Evolutionary conservation across 257 asterid genomes (phyloP).

Genomic region (Jacaranda mimosifolia): DNA sequence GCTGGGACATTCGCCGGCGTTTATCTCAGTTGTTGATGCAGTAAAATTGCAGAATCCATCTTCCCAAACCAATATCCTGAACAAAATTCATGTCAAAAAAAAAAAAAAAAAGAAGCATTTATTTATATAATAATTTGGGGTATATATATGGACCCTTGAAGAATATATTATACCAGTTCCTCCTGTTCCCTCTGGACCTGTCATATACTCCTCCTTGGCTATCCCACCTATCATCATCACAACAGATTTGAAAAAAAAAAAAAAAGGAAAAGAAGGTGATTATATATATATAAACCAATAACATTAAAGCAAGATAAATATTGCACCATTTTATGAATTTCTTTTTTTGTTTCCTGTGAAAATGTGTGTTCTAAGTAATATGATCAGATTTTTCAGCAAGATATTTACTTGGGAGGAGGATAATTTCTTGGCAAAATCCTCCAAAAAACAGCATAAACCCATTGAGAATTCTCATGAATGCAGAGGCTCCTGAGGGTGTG

Average conservation of each 20-base stretch:
- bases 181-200: conserved; percentile 95
- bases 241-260: conserved; percentile 6
- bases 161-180: conserved; percentile 71
- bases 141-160: background rate
- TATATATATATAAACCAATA: background rate
- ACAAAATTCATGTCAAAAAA: background rate
- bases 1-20: conserved; percentile 41
- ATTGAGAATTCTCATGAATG: conserved; percentile 88
- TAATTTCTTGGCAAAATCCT: conserved; percentile 97
- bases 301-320: background rate
- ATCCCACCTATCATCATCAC: conserved; percentile 79
- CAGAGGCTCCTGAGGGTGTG: conserved; percentile 95
- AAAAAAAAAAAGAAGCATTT: background rate
- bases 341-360: no score
- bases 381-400: no score
- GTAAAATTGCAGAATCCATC: conserved; percentile 99
- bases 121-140: background rate
- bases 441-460: conserved; percentile 99
- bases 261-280: background rate
- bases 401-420: conserved; percentile 93
- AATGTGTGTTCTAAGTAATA: no score
- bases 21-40: conserved; percentile 75
- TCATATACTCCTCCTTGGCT: conserved; percentile 92
- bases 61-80: conserved; percentile 99
- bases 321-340: no score